Evolutionary conservation across 2,329 filamentous ascomycete species (phyloP).

Genomic region (Diplodia scrobiculata): DNA sequence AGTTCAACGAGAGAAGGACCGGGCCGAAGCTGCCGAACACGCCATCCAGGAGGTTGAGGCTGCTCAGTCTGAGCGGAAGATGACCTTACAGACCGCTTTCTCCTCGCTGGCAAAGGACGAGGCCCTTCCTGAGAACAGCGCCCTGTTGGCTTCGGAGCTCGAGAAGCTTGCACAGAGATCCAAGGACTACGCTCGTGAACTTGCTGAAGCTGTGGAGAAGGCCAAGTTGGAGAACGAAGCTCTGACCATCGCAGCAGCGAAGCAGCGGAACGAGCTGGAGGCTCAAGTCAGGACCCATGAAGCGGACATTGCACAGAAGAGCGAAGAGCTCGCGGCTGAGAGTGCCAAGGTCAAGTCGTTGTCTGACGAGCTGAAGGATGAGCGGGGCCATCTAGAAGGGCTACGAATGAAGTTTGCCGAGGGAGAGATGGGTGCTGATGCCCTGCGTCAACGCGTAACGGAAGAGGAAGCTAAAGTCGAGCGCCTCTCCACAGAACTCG

Average conservation of each 20-base stretch:
- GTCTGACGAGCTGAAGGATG: conserved; percentile 61
- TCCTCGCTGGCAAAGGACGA: conserved; percentile 41
- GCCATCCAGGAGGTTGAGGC: conserved; percentile 52
- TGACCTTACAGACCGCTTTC: conserved; percentile 43
- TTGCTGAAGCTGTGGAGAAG: conserved; percentile 51
- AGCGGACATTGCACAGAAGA: conserved; percentile 40
- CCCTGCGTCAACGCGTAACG: conserved; percentile 70
- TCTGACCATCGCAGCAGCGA: conserved; percentile 44
- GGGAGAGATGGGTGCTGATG: conserved; percentile 81
- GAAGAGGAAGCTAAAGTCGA: conserved; percentile 74
- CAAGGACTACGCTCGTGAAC: conserved; percentile 49
- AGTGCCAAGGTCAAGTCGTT: conserved; percentile 52
- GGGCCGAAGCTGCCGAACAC: conserved; percentile 31
- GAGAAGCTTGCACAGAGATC: conserved; percentile 51
- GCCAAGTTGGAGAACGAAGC: conserved; percentile 52
- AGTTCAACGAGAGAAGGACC: conserved; percentile 46
- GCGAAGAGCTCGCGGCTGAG: conserved; percentile 52
- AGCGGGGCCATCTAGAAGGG: conserved; percentile 67
- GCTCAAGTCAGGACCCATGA: conserved; percentile 45
- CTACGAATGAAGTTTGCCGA: conserved; percentile 74
- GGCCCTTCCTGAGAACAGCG: conserved; percentile 43
- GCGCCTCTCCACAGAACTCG: conserved; percentile 68
- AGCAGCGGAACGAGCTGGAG: conserved; percentile 45
- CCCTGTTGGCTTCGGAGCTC: conserved; percentile 46
- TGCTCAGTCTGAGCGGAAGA: conserved; percentile 36